Conservation (phyloP, 148 eudicot species). For the Silene latifolia region DNA sequence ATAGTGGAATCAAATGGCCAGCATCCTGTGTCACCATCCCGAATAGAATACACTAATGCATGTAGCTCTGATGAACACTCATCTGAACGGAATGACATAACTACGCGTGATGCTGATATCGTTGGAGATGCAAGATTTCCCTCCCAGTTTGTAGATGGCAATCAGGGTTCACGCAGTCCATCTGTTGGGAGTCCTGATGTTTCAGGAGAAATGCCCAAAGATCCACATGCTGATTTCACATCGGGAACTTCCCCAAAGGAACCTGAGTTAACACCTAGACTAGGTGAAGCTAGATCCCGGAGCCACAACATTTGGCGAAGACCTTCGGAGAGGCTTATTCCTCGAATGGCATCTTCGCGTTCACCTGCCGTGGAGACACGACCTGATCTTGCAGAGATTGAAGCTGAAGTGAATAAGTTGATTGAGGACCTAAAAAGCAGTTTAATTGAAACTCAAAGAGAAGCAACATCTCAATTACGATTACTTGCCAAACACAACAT, state of each 20-base stretch:
- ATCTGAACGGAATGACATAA: conserved; percentile 43
- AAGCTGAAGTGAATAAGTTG: conserved; percentile 51
- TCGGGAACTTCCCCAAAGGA: conserved; percentile 41
- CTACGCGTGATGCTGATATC: conserved; percentile 35
- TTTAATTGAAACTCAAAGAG: conserved; percentile 53
- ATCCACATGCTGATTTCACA: conserved; percentile 42
- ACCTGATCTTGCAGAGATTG: conserved; percentile 62
- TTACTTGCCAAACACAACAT: conserved; percentile 79
- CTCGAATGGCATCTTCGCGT: conserved; percentile 63
- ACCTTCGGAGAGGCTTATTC: conserved; percentile 54
- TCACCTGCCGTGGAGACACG: conserved; percentile 61
- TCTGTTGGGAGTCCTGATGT: conserved; percentile 48
- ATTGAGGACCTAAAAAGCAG: conserved; percentile 56
- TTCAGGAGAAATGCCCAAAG: conserved; percentile 57
- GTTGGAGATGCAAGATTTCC: conserved; percentile 37
- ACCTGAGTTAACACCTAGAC: conserved; percentile 40
- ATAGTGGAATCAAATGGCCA: conserved; percentile 42
- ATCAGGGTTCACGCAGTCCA: conserved; percentile 37
- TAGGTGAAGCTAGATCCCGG: conserved; percentile 46
- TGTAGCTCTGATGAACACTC: conserved; percentile 31
- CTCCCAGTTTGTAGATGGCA: conserved; percentile 42
- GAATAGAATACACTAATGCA: conserved; percentile 33
- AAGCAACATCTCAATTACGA: conserved; percentile 60
- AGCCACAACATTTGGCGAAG: conserved; percentile 58
- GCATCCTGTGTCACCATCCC: conserved; percentile 38